Conservation (phyloP, 2,329 filamentous ascomycete genomes). For the Diplodia intermedia region DNA sequence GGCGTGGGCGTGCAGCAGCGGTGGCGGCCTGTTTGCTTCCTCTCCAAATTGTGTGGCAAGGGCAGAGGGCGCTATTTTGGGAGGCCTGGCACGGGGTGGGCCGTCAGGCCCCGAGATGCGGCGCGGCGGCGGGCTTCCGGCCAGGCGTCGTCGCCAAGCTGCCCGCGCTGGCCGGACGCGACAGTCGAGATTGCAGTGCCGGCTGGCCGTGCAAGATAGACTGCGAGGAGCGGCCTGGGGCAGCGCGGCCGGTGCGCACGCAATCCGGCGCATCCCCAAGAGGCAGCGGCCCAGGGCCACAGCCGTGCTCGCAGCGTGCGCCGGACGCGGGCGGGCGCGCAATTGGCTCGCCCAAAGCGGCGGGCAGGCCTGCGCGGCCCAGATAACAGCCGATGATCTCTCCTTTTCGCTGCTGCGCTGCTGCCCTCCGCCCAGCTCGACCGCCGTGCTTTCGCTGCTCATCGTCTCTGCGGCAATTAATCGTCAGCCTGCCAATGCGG, state of each 20-base stretch:
- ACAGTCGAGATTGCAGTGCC: conserved; percentile 27
- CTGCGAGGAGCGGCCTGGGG: conserved; percentile 13
- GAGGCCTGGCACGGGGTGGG: conserved; percentile 14
- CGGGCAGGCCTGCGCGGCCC: conserved; percentile 27
- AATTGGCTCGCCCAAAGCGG: conserved; percentile 29
- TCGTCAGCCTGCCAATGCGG: conserved; percentile 29
- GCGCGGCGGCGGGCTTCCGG: conserved; percentile 3
- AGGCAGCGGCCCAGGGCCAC: conserved; percentile 17
- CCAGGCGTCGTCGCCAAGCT: background rate
- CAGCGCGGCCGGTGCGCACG: conserved; percentile 23
- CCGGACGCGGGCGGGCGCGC: conserved; percentile 28
- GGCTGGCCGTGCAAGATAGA: conserved; percentile 21
- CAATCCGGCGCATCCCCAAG: conserved; percentile 15
- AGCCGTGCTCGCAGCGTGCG: conserved; percentile 22
- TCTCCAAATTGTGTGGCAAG: conserved; percentile 25
- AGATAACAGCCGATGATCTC: conserved; percentile 30
- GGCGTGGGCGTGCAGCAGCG: background rate
- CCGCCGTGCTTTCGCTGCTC: conserved; percentile 9
- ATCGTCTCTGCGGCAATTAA: conserved; percentile 25
- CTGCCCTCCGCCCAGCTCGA: conserved; percentile 8
- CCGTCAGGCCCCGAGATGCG: background rate
- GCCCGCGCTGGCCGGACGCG: background rate
- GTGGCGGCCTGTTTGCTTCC: background rate
- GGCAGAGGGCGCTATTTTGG: conserved; percentile 25
- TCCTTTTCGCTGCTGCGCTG: conserved; percentile 28